Evolutionary conservation across 2,329 filamentous ascomycete genomes (phyloP), one percentile per base, ranked within the genome.

Genomic region (Helicocarpus griseus): DNA sequence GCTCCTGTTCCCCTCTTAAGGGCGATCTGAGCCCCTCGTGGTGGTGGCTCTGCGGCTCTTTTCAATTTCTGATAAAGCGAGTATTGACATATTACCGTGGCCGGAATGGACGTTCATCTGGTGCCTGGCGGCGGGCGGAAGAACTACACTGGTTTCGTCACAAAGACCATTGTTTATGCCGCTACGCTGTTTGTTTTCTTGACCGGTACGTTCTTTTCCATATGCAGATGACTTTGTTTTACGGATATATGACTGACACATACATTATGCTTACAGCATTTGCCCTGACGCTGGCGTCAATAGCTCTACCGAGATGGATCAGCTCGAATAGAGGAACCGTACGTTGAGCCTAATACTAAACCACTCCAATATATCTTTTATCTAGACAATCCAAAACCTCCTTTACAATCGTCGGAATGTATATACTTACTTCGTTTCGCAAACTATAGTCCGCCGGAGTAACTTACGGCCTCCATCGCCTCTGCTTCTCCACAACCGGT

Each of bases 381-480:
- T 9, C 41, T 48, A 45, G 24, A 29, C 5, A 28, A n/a, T 5
- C n/a, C 19, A 31, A 19, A 31, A 22, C n/a, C n/a, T n/a, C n/a
- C n/a, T n/a, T n/a, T n/a, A n/a, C n/a, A n/a, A n/a, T n/a, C n/a
- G n/a, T n/a, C n/a, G n/a, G n/a, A n/a, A n/a, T n/a, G n/a, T n/a
- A n/a, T n/a, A n/a, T 31, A 19, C n/a, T 28, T 24, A 31, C 38
- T 26, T 21, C n/a, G 2, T 1, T 3, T 11, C 22, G 9, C 21
- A 13, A 3, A 9, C 7, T 26, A n/a, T 47, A 69, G 65, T 63
- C 65, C 26, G 50, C 50, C 17, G 56, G 56, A 17, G 41, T 49
- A 26, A 79, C 77, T 44, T 83, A 85, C 64, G 91, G 91, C 53
- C 80, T 98, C 43, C 87, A 95, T 70, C 79, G 78, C 60, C 83